Conservation (phyloP, 2,329 filamentous ascomycete species). For the Neofusicoccum sp. region DNA sequence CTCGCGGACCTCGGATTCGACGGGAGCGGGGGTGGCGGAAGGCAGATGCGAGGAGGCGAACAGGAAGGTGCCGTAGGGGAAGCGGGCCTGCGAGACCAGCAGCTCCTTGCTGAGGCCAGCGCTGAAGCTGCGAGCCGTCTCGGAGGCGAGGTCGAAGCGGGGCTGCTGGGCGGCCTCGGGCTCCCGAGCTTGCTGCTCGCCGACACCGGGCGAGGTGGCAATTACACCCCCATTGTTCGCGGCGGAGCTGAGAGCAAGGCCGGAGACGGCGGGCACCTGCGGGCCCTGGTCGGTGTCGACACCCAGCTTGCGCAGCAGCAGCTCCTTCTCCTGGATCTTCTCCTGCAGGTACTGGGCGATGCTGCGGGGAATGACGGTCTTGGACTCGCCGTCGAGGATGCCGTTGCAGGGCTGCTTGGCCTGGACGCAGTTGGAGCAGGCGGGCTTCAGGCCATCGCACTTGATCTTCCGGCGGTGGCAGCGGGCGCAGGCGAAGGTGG, state of each 20-base stretch:
- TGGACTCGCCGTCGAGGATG: conserved; percentile 19
- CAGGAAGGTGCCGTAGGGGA: conserved; percentile 17
- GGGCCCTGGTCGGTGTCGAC: conserved; percentile 3
- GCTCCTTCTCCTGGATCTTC: conserved; percentile 19
- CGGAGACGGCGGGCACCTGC: neutral
- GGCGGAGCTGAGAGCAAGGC: neutral
- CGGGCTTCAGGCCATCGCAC: conserved; percentile 18
- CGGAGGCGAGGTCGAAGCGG: conserved; percentile 10
- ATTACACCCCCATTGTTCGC: neutral
- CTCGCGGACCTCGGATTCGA: neutral
- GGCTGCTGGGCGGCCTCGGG: neutral
- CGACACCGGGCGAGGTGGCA: neutral
- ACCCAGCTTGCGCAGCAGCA: conserved; percentile 5
- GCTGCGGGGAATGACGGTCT: conserved; percentile 19
- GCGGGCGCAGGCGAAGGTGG: conserved; percentile 14
- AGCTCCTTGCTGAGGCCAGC: neutral
- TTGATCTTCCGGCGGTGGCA: conserved; percentile 19
- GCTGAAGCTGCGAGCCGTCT: conserved; percentile 12
- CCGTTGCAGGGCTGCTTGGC: conserved; percentile 20
- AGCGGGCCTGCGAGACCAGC: conserved; percentile 6
- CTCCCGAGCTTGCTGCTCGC: neutral
- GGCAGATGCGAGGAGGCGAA: conserved; percentile 14
- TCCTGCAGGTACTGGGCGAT: conserved; percentile 18
- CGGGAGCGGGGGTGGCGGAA: neutral
- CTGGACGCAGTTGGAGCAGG: conserved; percentile 17